A percentile compares a stretch with the other conserved stretches of the same genome.
phyloP scores from a whole-genome alignment of 129 eudicot species.

The Saposhnikovia divaricata region DNA sequence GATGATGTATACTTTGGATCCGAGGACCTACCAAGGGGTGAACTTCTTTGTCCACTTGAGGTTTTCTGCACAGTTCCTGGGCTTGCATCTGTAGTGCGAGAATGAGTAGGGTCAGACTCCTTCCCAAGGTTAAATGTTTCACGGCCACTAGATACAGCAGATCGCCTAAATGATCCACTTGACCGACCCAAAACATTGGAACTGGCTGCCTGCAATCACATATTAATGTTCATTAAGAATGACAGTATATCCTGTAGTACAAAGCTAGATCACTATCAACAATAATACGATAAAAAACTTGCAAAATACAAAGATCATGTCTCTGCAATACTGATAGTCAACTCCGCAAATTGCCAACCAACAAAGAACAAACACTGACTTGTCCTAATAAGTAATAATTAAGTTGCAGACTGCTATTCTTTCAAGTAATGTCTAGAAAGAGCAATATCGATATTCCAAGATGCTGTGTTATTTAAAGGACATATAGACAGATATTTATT shows the following conservation, averaged over 20 bases:
- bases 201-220: conserved; percentile 34
- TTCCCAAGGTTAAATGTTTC: conserved; percentile 31
- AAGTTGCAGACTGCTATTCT: background rate
- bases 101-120: conserved; percentile 40
- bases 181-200: conserved; percentile 53
- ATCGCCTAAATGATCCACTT: conserved; percentile 62
- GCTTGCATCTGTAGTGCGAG: conserved; percentile 53
- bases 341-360: background rate
- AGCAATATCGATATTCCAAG: background rate
- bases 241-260: background rate
- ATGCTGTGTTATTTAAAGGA: background rate
- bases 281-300: background rate
- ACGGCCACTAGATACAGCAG: conserved; percentile 32
- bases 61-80: conserved; percentile 32
- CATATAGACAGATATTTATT: background rate
- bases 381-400: background rate
- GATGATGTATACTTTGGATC: conserved; percentile 45
- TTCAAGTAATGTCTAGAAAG: background rate
- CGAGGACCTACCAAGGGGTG: conserved; percentile 49
- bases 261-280: background rate
- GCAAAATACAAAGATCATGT: background rate
- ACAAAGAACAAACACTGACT: background rate
- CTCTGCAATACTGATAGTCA: background rate
- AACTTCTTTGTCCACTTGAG: conserved; percentile 44
- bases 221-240: background rate